phyloP scores from a whole-genome alignment of 2,329 filamentous ascomycete species.

The Fusarium sp. region DNA sequence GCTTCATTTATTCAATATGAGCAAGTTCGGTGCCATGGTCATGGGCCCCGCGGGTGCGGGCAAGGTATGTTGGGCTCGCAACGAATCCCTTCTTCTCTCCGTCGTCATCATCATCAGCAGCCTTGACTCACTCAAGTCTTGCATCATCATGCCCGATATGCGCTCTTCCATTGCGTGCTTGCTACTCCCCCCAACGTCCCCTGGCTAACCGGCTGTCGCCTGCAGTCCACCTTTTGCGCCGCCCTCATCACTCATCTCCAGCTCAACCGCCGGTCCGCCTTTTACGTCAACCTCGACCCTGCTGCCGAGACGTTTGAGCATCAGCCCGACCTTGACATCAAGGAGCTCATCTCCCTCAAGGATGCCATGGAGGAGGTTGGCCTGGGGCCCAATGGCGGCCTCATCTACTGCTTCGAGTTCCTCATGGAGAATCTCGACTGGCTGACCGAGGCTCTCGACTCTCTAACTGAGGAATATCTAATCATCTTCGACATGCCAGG shows the following conservation, averaged over 20 bases:
- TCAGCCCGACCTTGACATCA: constrained; percentile 93
- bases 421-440: constrained; percentile 95
- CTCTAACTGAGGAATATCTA: constrained; percentile 91
- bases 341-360: constrained; percentile 90
- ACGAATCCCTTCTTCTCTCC: not conserved
- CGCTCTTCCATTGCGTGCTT: constrained; percentile 36
- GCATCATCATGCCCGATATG: constrained; percentile 24
- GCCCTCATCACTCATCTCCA: constrained; percentile 93
- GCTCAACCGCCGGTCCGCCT: constrained; percentile 90
- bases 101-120: not conserved
- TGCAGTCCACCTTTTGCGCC: constrained; percentile 90
- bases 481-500: constrained; percentile 99
- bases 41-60: constrained; percentile 97
- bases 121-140: constrained; percentile 1
- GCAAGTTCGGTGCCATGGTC: constrained; percentile 93
- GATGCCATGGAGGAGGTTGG: constrained; percentile 97
- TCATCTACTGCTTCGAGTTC: constrained; percentile 98
- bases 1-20: constrained; percentile 67
- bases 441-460: constrained; percentile 84
- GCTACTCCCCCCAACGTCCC: not conserved
- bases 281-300: constrained; percentile 98
- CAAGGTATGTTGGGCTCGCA: constrained; percentile 68
- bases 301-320: constrained; percentile 94
- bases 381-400: constrained; percentile 89
- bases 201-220: constrained; percentile 15